A percentile compares a stretch with the other conserved stretches of the same genome.
phyloP scores from a whole-genome alignment of 2,329 filamentous ascomycete genomes.

The Fusarium sp. region DNA sequence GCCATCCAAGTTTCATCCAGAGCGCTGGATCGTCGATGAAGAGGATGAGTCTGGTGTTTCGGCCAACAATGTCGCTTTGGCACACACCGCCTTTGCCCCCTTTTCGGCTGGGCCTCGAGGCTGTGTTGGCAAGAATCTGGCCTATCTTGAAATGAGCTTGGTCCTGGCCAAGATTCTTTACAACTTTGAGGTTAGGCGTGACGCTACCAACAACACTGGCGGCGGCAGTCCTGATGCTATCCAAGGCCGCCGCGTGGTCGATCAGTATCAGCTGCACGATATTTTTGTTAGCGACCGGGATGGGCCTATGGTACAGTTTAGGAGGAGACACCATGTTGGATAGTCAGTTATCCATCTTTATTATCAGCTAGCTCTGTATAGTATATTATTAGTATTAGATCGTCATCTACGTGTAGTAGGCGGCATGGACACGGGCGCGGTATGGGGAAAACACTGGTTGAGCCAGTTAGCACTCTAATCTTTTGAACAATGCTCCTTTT shows the following conservation, averaged over 20 bases:
- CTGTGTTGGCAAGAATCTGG: slow-evolving; percentile 32
- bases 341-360: not conserved
- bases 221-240: slow-evolving; percentile 12
- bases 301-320: slow-evolving; percentile 27
- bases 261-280: slow-evolving; percentile 30
- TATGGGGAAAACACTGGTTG: too few relatives aligned
- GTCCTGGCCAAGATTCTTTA: slow-evolving; percentile 24
- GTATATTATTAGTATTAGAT: too few relatives aligned
- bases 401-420: too few relatives aligned
- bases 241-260: slow-evolving; percentile 17
- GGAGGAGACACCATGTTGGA: not conserved
- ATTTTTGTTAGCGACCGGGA: slow-evolving; percentile 25
- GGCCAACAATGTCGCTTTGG: slow-evolving; percentile 5
- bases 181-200: slow-evolving; percentile 22
- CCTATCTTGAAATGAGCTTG: slow-evolving; percentile 34
- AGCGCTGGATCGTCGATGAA: slow-evolving; percentile 28
- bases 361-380: too few relatives aligned
- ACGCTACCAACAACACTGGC: slow-evolving; percentile 20
- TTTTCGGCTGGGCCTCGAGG: slow-evolving; percentile 28
- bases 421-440: too few relatives aligned
- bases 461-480: too few relatives aligned
- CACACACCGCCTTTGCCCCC: slow-evolving; percentile 18
- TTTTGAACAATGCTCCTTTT: too few relatives aligned
- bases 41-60: not conserved
- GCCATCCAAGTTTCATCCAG: slow-evolving; percentile 27